Evolutionary conservation across 805 yeast species (phyloP).

Genomic region (Barnettozyma vustinii): DNA sequence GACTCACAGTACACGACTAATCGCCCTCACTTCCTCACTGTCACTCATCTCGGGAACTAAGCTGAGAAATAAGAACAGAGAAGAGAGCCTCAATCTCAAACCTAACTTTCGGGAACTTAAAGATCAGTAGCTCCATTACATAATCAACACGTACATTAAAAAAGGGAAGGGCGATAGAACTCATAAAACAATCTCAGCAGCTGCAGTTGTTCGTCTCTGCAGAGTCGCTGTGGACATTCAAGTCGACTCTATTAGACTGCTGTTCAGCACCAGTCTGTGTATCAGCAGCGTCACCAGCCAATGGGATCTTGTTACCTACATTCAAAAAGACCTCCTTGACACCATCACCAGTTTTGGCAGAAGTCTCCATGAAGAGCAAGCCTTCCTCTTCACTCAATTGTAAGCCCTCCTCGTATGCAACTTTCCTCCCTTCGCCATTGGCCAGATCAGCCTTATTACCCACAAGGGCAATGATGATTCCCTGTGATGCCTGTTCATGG

Average conservation of each 20-base stretch:
- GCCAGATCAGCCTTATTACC: constrained; percentile 88
- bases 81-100: too few relatives aligned
- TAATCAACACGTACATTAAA: neutral
- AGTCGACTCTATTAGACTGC: constrained; percentile 27
- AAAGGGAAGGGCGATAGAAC: neutral
- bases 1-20: constrained; percentile 3
- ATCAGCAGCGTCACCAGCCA: constrained; percentile 22
- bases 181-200: constrained; percentile 20
- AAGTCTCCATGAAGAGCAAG: constrained; percentile 84
- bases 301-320: constrained; percentile 82
- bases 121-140: too few relatives aligned
- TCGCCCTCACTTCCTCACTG: neutral
- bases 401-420: constrained; percentile 80
- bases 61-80: neutral
- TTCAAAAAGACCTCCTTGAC: constrained; percentile 89
- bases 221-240: constrained; percentile 28
- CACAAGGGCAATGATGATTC: constrained; percentile 86
- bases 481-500: constrained; percentile 91
- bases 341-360: constrained; percentile 86
- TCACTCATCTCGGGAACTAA: neutral
- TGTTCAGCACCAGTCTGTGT: constrained; percentile 18
- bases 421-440: constrained; percentile 60
- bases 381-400: constrained; percentile 88
- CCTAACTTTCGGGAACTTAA: too few relatives aligned
- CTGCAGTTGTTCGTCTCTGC: constrained; percentile 27